Percentiles rank a stretch among this genome's conserved stretches.
These are phyloP conservation scores for Rutidosis leptorrhynchoides DNA, from an alignment of 129 eudicot species.

Conservation along the genomic window DNA sequence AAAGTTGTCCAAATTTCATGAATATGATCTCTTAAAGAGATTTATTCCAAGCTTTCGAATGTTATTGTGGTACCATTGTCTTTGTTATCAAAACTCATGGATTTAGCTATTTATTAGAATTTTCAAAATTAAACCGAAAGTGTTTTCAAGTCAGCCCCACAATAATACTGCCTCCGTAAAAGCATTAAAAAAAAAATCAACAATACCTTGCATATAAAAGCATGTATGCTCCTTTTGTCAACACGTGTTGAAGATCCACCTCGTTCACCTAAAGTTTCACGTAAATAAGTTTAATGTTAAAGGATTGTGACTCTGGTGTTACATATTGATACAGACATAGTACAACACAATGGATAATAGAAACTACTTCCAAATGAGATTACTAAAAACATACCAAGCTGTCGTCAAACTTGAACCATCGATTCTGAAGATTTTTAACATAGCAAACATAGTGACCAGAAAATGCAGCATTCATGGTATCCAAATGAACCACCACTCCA, in stretches of 20 bases:
- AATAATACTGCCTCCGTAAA: neutral
- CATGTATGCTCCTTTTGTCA: constrained; percentile 85
- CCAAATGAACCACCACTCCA: constrained; percentile 92
- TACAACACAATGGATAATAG: neutral
- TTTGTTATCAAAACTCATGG: neutral
- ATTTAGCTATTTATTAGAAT: neutral
- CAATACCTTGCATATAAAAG: constrained; percentile 79
- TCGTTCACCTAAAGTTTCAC: constrained; percentile 48
- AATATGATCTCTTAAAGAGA: neutral
- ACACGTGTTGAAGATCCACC: constrained; percentile 66
- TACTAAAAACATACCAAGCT: constrained; percentile 47
- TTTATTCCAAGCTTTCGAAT: neutral
- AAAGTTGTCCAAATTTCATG: neutral
- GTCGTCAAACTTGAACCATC: constrained; percentile 88
- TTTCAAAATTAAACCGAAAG: neutral
- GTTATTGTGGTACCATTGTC: neutral
- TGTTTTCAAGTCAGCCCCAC: neutral
- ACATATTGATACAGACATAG: neutral
- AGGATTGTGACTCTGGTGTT: neutral
- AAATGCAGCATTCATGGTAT: constrained; percentile 63
- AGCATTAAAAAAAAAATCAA: neutral
- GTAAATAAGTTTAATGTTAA: neutral
- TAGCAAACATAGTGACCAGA: constrained; percentile 91
- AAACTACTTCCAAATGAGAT: neutral
- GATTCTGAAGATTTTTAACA: constrained; percentile 60